Evolutionary conservation across 2,329 filamentous ascomycete species (phyloP).

Genomic region (Cercospora nicotianae): DNA sequence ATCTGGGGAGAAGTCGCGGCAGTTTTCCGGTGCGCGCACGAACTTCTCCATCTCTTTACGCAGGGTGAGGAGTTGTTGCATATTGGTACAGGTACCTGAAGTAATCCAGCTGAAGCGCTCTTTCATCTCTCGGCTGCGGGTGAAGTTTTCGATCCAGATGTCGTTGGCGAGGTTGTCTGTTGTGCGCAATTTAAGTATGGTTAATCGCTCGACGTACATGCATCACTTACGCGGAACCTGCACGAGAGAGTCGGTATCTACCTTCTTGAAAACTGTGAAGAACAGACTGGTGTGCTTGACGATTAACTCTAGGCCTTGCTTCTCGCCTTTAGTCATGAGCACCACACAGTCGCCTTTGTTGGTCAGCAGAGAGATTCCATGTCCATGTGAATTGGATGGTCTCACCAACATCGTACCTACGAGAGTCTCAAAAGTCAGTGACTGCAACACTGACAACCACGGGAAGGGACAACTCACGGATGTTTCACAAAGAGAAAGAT

Average conservation of each 20-base stretch:
- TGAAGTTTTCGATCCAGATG: slow-evolving; percentile 43
- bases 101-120: slow-evolving; percentile 38
- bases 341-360: neutral
- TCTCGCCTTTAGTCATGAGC: neutral
- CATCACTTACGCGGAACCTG: slow-evolving; percentile 36
- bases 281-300: slow-evolving; percentile 39
- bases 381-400: neutral
- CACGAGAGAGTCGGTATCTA: slow-evolving; percentile 34
- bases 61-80: slow-evolving; percentile 36
- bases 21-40: slow-evolving; percentile 36
- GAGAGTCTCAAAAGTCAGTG: neutral
- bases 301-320: slow-evolving; percentile 30
- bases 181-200: neutral
- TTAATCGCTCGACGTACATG: neutral
- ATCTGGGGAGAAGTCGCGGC: slow-evolving; percentile 37
- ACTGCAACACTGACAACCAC: neutral
- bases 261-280: slow-evolving; percentile 38
- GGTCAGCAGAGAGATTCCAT: neutral
- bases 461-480: slow-evolving; percentile 54
- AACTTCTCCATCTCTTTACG: slow-evolving; percentile 35
- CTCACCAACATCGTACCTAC: slow-evolving; percentile 53
- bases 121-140: slow-evolving; percentile 40
- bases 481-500: slow-evolving; percentile 98
- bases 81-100: slow-evolving; percentile 31
- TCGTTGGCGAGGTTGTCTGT: slow-evolving; percentile 38